These are phyloP conservation scores for Aspergillus funiculosus DNA, from an alignment of 495 filamentous ascomycete genomes.

Conservation along the genomic window DNA sequence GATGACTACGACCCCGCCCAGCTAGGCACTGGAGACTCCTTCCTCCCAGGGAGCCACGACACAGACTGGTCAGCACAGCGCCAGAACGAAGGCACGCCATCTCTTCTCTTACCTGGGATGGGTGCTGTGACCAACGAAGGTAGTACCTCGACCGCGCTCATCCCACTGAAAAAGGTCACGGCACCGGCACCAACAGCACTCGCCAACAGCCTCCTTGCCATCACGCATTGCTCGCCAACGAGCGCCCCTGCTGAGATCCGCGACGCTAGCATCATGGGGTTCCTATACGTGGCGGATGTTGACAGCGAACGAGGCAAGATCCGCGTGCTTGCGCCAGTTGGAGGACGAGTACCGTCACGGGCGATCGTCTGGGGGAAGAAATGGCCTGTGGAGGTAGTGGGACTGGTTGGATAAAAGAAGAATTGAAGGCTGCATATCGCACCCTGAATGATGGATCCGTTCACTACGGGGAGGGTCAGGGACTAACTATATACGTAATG, in stretches of 20 bases:
- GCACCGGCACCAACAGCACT: constrained; percentile 30
- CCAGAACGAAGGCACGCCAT: constrained; percentile 18
- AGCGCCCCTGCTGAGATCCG: constrained; percentile 67
- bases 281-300: constrained; percentile 84
- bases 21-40: constrained; percentile 37
- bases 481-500: constrained; percentile 3
- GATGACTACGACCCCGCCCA: constrained; percentile 43
- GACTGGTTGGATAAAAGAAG: constrained; percentile 45
- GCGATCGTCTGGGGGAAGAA: constrained; percentile 63
- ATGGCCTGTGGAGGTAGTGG: constrained; percentile 48
- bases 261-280: constrained; percentile 84
- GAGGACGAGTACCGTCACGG: constrained; percentile 67
- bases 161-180: constrained; percentile 34
- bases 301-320: constrained; percentile 79
- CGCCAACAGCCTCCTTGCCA: constrained; percentile 65
- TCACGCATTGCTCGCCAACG: constrained; percentile 63
- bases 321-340: constrained; percentile 74
- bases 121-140: constrained; percentile 13
- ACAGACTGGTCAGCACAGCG: constrained; percentile 22
- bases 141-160: constrained; percentile 6
- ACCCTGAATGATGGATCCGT: too few species aligned
- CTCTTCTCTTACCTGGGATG: constrained; percentile 24
- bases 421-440: too few species aligned
- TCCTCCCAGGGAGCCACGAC: constrained; percentile 43
- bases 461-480: not conserved